A percentile compares a stretch with the other conserved stretches of the same genome.
These are phyloP conservation scores for Echium plantagineum DNA, from an alignment of 257 asterid species.

Conservation along the genomic window DNA sequence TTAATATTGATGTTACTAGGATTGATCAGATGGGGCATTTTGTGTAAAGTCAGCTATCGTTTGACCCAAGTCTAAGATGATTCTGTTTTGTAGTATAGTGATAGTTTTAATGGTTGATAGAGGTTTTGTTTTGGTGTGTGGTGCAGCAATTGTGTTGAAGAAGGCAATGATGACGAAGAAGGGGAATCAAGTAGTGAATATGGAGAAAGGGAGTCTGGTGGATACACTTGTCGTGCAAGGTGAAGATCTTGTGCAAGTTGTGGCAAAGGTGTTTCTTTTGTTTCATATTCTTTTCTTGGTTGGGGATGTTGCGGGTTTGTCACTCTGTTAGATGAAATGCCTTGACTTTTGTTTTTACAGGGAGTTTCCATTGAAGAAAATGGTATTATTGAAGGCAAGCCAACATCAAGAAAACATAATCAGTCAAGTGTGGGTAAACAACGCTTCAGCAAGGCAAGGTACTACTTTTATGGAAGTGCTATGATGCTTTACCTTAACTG, in stretches of 20 bases:
- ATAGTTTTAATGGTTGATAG: background rate
- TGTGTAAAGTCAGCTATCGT: too few species aligned
- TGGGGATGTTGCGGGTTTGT: background rate
- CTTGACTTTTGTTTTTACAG: conserved; percentile 28
- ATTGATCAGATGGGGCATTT: background rate
- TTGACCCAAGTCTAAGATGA: background rate
- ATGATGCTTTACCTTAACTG: too few species aligned
- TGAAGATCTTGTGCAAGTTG: conserved; percentile 79
- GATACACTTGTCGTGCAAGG: conserved; percentile 67
- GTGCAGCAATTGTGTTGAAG: conserved; percentile 74
- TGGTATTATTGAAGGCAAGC: conserved; percentile 35
- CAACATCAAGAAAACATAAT: conserved; percentile 16
- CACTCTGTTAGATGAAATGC: background rate
- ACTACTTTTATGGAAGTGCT: conserved; percentile 1
- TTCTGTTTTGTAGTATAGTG: background rate
- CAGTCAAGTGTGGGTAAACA: conserved; percentile 18
- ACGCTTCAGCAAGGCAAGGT: conserved; percentile 31
- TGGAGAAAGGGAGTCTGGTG: conserved; percentile 39
- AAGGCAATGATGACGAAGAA: conserved; percentile 64
- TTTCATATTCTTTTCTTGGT: conserved; percentile 5
- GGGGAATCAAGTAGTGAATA: conserved; percentile 45
- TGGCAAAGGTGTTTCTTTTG: conserved; percentile 53
- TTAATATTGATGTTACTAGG: background rate
- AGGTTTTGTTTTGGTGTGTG: conserved; percentile 8
- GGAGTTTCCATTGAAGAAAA: conserved; percentile 45